Percentiles rank a stretch among this genome's conserved stretches.
Conservation (phyloP, 805 yeast species). For the Pichia phayaonensis region DNA sequence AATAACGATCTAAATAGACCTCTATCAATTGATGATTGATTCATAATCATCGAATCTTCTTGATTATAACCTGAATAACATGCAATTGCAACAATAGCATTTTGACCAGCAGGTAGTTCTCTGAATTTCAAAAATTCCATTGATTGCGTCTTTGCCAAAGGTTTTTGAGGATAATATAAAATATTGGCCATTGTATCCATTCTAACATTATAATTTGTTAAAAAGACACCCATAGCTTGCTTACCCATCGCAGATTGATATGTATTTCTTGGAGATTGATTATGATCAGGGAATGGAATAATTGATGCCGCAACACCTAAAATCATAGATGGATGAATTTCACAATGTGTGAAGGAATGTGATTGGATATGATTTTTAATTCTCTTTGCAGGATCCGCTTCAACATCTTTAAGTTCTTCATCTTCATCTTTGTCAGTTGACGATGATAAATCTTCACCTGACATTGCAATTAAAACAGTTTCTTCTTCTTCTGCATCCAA, state of each 20-base stretch:
- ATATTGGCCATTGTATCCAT: conserved; percentile 99
- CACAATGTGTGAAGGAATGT: conserved; percentile 95
- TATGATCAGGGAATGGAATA: conserved; percentile 99
- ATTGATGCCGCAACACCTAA: conserved; percentile 97
- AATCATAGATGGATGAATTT: conserved; percentile 98
- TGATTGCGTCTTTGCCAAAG: conserved; percentile 93
- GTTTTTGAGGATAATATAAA: conserved; percentile 95
- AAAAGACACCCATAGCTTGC: conserved; percentile 98
- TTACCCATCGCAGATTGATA: conserved; percentile 99
- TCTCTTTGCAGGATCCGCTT: conserved; percentile 73
- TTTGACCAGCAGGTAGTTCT: conserved; percentile 98
- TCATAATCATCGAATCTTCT: conserved; percentile 99
- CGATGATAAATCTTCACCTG: conserved; percentile 84
- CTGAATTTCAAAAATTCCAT: conserved; percentile 97
- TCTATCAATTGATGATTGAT: conserved; percentile 93
- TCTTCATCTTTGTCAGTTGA: conserved; percentile 36
- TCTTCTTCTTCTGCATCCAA: conserved; percentile 99
- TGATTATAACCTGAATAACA: conserved; percentile 98
- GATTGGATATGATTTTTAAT: conserved; percentile 51
- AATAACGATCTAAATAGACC: conserved; percentile 93
- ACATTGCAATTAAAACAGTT: conserved; percentile 97
- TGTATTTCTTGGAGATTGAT: conserved; percentile 98
- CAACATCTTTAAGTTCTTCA: conserved; percentile 33
- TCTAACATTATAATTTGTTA: conserved; percentile 91
- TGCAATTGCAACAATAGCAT: conserved; percentile 95